phyloP scores from a whole-genome alignment of 108 stramenopile species.

The Ochromonas danica region DNA sequence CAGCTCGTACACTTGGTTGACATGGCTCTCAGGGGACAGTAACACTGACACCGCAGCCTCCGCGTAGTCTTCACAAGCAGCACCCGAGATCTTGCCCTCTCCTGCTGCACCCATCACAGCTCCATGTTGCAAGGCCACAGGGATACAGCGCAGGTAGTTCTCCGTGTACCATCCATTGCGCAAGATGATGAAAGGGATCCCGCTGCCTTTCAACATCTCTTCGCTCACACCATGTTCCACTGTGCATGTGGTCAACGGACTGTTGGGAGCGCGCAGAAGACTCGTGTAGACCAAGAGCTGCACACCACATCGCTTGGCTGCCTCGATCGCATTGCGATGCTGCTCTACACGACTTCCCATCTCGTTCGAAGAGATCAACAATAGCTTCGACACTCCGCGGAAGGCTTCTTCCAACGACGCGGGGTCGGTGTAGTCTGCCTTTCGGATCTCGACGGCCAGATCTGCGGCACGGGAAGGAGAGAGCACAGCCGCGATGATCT shows the following conservation, averaged over 20 bases:
- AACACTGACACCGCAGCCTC: conserved; percentile 12
- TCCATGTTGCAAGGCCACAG: conserved; percentile 13
- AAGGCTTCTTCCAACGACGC: conserved; percentile 9
- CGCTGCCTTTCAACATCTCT: conserved; percentile 14
- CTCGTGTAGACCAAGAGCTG: conserved; percentile 13
- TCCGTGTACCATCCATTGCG: conserved; percentile 13
- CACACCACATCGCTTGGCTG: conserved; percentile 13
- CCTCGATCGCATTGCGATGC: conserved; percentile 14
- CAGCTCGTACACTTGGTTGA: conserved; percentile 13
- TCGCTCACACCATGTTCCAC: conserved; percentile 13
- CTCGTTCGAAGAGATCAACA: conserved; percentile 9
- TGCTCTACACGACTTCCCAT: conserved; percentile 5
- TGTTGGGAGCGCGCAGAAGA: conserved; percentile 13
- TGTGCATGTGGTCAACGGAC: conserved; percentile 9
- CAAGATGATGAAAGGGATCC: conserved; percentile 15
- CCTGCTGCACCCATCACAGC: conserved; percentile 12
- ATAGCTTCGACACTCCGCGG: conserved; percentile 8
- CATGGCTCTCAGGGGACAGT: conserved; percentile 7
- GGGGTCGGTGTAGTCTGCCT: conserved; percentile 8
- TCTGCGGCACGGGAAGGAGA: conserved; percentile 12
- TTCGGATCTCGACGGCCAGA: neutral
- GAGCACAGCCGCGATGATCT: conserved; percentile 4
- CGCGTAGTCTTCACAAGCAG: no score
- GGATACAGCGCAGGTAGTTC: conserved; percentile 13
- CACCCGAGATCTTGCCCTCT: conserved; percentile 13